Percentiles rank a stretch among this genome's conserved stretches.
phyloP scores from a whole-genome alignment of 257 asterid genomes.

The Solanum ossicruentum region DNA sequence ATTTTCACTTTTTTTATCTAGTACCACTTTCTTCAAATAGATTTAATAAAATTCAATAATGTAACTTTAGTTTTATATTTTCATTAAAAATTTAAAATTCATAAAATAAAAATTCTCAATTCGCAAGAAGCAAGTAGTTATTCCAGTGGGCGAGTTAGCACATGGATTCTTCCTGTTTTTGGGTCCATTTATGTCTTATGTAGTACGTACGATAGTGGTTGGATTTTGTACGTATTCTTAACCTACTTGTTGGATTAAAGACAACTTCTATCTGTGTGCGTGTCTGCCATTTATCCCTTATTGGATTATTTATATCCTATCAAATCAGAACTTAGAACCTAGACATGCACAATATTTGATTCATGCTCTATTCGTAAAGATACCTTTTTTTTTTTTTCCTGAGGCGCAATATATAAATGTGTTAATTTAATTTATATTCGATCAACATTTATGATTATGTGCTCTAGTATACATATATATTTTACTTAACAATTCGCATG shows the following conservation, averaged over 20 bases:
- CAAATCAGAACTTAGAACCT: not conserved
- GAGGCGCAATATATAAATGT: too few species aligned
- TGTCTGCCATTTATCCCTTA: not conserved
- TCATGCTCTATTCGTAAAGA: too few species aligned
- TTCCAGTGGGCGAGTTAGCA: not conserved
- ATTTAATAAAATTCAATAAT: too few species aligned
- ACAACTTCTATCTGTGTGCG: not conserved
- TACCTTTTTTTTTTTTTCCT: too few species aligned
- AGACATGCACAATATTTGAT: not conserved
- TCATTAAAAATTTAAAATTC: too few species aligned
- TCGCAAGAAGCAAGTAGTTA: not conserved
- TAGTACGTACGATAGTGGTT: not conserved
- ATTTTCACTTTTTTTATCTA: too few species aligned
- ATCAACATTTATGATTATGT: too few species aligned
- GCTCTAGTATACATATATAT: too few species aligned
- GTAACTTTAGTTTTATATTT: too few species aligned
- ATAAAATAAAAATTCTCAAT: not conserved
- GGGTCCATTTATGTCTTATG: not conserved
- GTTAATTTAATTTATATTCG: too few species aligned
- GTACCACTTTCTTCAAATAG: too few species aligned
- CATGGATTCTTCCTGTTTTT: not conserved
- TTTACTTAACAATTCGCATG: too few species aligned
- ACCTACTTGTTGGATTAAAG: not conserved
- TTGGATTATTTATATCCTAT: not conserved
- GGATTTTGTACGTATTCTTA: not conserved